Conservation (phyloP, 73 alveolate genomes). For the Tetrahymena elliotti region DNA sequence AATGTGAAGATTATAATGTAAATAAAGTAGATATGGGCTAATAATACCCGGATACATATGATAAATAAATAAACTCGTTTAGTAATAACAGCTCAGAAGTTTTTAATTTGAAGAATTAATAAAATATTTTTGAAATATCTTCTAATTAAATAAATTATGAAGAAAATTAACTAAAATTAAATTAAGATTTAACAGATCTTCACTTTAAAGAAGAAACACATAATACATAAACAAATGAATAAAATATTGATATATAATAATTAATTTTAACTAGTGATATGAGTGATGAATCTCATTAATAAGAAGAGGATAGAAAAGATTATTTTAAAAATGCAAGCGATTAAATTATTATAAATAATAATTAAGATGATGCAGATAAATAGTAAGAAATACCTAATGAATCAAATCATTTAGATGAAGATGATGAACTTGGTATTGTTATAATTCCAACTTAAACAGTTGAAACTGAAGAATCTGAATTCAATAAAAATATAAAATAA, state of each 20-base stretch:
- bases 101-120: neutral
- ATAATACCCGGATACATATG: neutral
- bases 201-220: neutral
- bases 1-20: neutral
- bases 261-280: neutral
- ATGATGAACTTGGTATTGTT: neutral
- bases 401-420: neutral
- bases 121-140: neutral
- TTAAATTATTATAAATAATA: too few relatives aligned
- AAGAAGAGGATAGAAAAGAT: neutral
- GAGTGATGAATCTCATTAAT: neutral
- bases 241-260: neutral
- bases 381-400: neutral
- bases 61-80: too few relatives aligned
- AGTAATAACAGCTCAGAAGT: neutral
- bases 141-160: neutral
- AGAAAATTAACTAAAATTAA: neutral
- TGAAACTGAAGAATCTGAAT: neutral
- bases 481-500: neutral
- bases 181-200: neutral
- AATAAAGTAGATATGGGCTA: neutral
- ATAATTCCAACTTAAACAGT: neutral
- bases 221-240: neutral
- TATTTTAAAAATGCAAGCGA: too few relatives aligned
- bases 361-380: neutral